These are phyloP conservation scores for Heliamphora exappendiculata DNA, from an alignment of 148 eudicot genomes.

Conservation along the genomic window DNA sequence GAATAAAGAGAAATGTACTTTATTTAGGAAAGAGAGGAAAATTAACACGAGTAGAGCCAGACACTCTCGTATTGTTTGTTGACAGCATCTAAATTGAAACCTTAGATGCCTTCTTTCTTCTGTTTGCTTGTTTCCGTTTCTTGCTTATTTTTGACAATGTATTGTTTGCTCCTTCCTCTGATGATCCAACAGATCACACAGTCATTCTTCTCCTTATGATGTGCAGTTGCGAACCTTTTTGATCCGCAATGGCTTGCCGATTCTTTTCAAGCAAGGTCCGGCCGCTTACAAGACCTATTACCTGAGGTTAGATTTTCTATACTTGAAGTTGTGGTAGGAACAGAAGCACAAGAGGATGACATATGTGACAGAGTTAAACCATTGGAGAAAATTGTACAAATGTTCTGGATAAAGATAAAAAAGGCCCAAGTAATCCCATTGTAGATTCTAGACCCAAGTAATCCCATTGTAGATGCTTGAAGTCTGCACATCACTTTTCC, in stretches of 20 bases:
- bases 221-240: conserved; percentile 78
- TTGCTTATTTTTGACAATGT: not conserved
- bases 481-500: not conserved
- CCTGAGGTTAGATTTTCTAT: conserved; percentile 40
- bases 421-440: not conserved
- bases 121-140: not conserved
- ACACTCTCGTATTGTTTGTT: not conserved
- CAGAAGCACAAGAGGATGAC: not conserved
- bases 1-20: too few species aligned
- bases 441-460: not conserved
- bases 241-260: conserved; percentile 80
- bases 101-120: not conserved
- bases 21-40: too few species aligned
- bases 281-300: conserved; percentile 76
- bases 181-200: not conserved
- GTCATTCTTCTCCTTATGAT: conserved; percentile 11
- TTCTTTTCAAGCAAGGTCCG: conserved; percentile 84
- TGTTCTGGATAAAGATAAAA: not conserved
- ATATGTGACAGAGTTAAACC: not conserved
- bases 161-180: not conserved
- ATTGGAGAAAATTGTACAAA: not conserved
- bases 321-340: not conserved
- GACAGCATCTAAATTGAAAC: not conserved
- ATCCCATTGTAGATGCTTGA: not conserved
- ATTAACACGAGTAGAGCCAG: too few species aligned